Conservation (phyloP, 176 grass and related monocot species). For the Sorghum bicolor region DNA sequence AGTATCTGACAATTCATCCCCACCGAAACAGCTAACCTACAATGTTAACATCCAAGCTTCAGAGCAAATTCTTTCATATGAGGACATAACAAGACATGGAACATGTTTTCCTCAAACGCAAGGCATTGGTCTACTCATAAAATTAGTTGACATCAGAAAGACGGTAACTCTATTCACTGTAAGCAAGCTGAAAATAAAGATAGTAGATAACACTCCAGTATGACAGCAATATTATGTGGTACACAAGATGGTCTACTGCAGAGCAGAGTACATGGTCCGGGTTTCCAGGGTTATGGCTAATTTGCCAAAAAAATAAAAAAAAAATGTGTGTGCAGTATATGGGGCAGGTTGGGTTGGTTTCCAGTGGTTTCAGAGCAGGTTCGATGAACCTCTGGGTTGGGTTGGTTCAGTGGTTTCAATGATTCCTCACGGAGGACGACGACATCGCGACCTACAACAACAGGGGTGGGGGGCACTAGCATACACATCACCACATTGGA, state of each 20-base stretch:
- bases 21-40: constrained; percentile 82
- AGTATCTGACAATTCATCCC: constrained; percentile 55
- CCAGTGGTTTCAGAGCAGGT: background rate
- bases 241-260: background rate
- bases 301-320: background rate
- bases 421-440: too few relatives aligned
- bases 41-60: constrained; percentile 28
- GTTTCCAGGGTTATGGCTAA: background rate
- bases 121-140: background rate
- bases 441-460: too few relatives aligned
- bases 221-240: background rate
- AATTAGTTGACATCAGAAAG: background rate
- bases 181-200: background rate
- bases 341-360: background rate
- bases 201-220: background rate
- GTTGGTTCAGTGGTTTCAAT: background rate
- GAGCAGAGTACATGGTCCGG: background rate
- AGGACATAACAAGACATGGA: constrained; percentile 10
- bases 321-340: background rate
- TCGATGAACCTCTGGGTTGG: background rate
- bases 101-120: background rate
- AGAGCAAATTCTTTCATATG: background rate
- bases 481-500: background rate
- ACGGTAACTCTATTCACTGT: background rate
- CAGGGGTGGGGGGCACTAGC: background rate